Conservation (phyloP, 768 basidiomycete species). For the Basidioascus undulatus region DNA sequence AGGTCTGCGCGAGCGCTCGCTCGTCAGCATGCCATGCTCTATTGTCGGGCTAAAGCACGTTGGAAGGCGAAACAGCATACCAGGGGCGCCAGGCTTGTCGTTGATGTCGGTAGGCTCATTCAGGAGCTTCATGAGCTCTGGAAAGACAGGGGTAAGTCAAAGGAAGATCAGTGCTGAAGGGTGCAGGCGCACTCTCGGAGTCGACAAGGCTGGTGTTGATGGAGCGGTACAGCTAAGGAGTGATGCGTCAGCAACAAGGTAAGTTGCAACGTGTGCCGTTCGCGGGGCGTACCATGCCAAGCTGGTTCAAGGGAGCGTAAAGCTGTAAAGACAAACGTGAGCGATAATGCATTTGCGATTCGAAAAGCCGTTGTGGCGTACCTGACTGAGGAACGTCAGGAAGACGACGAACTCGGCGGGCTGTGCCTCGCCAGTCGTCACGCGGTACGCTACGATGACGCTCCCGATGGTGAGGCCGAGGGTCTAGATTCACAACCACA, state of each 20-base stretch:
- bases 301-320: slow-evolving; percentile 6
- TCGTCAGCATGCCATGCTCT: too few relatives aligned
- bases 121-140: slow-evolving; percentile 43
- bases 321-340: slow-evolving; percentile 1
- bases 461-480: slow-evolving; percentile 58
- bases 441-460: slow-evolving; percentile 47
- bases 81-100: slow-evolving; percentile 51
- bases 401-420: slow-evolving; percentile 36
- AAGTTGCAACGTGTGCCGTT: too few relatives aligned
- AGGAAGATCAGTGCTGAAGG: too few relatives aligned
- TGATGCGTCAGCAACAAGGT: too few relatives aligned
- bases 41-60: too few relatives aligned
- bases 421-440: slow-evolving; percentile 29
- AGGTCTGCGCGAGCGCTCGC: too few relatives aligned
- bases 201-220: too few relatives aligned
- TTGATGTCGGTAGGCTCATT: slow-evolving; percentile 63
- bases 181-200: background rate
- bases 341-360: background rate
- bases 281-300: too few relatives aligned
- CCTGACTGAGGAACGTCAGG: background rate
- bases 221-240: too few relatives aligned
- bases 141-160: background rate
- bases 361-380: background rate
- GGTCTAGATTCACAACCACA: slow-evolving; percentile 32
- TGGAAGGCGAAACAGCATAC: too few relatives aligned